Percentiles rank a stretch among this genome's conserved stretches.
phyloP scores from a whole-genome alignment of 768 basidiomycete genomes.

The Termitomyces sp. region DNA sequence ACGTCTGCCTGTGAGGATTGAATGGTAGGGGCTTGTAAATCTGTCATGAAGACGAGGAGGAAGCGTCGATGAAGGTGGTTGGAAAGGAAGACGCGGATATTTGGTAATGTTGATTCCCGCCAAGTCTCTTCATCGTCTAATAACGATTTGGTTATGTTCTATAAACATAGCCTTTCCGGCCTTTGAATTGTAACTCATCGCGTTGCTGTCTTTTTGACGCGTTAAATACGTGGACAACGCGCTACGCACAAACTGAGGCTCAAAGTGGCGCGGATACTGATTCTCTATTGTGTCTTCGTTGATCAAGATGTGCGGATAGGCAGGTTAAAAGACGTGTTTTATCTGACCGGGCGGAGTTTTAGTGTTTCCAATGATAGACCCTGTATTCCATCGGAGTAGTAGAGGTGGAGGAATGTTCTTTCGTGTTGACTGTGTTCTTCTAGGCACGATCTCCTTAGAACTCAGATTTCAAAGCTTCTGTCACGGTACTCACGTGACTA shows the following conservation, averaged over 20 bases:
- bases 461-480: neutral
- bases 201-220: neutral
- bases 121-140: neutral
- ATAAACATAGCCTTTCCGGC: no score
- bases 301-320: neutral
- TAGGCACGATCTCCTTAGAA: neutral
- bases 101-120: neutral
- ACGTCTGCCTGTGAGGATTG: slow-evolving; percentile 52
- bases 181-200: neutral
- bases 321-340: neutral
- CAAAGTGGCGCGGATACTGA: neutral
- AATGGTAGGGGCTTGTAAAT: slow-evolving; percentile 21
- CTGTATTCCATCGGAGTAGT: neutral
- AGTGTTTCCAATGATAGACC: neutral
- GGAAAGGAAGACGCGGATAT: neutral
- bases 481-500: no score
- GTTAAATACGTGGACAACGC: neutral
- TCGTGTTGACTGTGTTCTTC: neutral
- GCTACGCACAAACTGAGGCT: neutral
- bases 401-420: neutral
- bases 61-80: neutral
- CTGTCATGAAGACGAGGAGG: slow-evolving; percentile 2
- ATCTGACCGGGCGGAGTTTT: neutral
- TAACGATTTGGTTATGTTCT: neutral
- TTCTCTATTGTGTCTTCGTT: neutral